Conservation (phyloP, 1,284 basidiomycete species). For the Trametes sp. region DNA sequence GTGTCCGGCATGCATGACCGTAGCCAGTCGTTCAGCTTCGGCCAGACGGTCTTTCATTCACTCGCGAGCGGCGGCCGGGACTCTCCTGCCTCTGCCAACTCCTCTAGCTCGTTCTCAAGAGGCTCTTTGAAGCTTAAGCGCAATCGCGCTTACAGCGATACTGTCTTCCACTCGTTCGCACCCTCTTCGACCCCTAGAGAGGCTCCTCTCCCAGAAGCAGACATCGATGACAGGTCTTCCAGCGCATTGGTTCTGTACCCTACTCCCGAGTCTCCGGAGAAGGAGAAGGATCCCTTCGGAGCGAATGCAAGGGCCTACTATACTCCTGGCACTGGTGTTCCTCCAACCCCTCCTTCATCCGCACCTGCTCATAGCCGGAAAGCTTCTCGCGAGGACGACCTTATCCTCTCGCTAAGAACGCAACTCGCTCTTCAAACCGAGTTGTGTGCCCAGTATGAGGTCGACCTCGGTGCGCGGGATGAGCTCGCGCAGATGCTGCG, state of each 20-base stretch:
- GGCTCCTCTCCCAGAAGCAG: conserved; percentile 54
- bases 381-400: conserved; percentile 71
- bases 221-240: conserved; percentile 65
- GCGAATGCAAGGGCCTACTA: conserved; percentile 79
- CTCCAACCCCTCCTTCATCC: conserved; percentile 65
- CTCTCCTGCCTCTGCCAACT: conserved; percentile 30
- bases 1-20: conserved; percentile 45
- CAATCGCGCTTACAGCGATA: conserved; percentile 65
- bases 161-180: conserved; percentile 62
- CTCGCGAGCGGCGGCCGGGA: conserved; percentile 25
- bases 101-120: conserved; percentile 36
- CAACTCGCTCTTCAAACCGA: conserved; percentile 75
- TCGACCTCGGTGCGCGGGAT: conserved; percentile 73
- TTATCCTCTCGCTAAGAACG: conserved; percentile 74
- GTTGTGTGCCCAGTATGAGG: conserved; percentile 74
- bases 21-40: conserved; percentile 68
- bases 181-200: conserved; percentile 27
- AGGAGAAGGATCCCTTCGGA: conserved; percentile 75
- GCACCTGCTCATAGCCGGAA: conserved; percentile 56
- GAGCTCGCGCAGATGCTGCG: conserved; percentile 71
- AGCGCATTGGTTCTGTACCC: conserved; percentile 56
- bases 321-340: conserved; percentile 73
- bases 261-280: conserved; percentile 33
- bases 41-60: conserved; percentile 63
- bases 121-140: conserved; percentile 49